phyloP scores from a whole-genome alignment of 352 stramenopile species.

The Globisporangium splendens region DNA sequence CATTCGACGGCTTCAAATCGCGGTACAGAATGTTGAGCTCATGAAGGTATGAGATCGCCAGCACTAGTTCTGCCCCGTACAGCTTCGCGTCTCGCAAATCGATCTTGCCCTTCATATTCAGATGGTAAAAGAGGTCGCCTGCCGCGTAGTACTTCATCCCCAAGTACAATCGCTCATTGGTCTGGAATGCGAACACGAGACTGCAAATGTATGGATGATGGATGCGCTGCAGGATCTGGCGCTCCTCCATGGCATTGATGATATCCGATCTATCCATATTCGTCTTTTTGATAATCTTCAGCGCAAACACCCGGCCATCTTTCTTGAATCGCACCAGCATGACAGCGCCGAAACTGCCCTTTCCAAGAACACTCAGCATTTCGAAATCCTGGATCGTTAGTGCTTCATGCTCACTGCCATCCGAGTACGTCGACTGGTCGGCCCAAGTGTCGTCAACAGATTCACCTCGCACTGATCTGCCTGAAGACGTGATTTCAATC shows the following conservation, averaged over 20 bases:
- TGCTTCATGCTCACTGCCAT: conserved; percentile 39
- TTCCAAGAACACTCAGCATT: conserved; percentile 85
- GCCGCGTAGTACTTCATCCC: conserved; percentile 90
- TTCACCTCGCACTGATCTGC: conserved; percentile 10
- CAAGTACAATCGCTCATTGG: conserved; percentile 85
- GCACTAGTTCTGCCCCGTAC: conserved; percentile 81
- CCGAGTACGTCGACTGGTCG: conserved; percentile 17
- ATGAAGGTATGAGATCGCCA: conserved; percentile 88
- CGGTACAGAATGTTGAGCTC: conserved; percentile 88
- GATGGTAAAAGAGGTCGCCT: conserved; percentile 85
- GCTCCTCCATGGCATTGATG: conserved; percentile 85
- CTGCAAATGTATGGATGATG: conserved; percentile 88
- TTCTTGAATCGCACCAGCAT: conserved; percentile 90
- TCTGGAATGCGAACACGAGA: conserved; percentile 87
- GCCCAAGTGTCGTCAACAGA: conserved; percentile 15
- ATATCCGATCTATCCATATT: conserved; percentile 86
- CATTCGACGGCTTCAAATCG: conserved; percentile 86
- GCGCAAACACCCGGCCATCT: conserved; percentile 81
- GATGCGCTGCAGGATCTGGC: conserved; percentile 86
- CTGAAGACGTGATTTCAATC: conserved; percentile 2
- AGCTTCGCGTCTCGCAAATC: conserved; percentile 60
- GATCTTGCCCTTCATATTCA: conserved; percentile 79
- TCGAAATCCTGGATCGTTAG: conserved; percentile 90
- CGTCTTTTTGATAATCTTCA: conserved; percentile 90
- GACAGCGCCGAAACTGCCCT: conserved; percentile 84